Evolutionary conservation across 108 stramenopile genomes (phyloP), one percentile per base, ranked within the genome.

Genomic region (Chaetoceros tenuissimus): DNA sequence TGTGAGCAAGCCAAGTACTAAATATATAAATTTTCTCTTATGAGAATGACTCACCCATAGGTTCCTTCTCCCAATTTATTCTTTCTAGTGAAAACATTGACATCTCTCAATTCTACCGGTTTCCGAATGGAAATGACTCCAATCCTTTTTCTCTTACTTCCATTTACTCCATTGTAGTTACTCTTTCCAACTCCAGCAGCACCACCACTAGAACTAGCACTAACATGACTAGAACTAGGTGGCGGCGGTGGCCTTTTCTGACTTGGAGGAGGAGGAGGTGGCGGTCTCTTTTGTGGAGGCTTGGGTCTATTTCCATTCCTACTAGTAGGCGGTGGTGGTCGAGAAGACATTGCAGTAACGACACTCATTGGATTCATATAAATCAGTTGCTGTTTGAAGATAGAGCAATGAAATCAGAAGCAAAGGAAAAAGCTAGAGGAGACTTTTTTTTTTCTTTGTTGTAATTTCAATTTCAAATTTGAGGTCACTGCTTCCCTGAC

Each of bases 21-120:
- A 26, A 40, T 29, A 45, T 51, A 25, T 10, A 51, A 5, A 40
- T 40, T 40, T 13, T 40, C 5, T 10, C 5, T 40, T 40, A 5
- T 40, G 13, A 10, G 34, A 10, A 10, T 13, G 5, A 76, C 79
- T 58, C 68, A 80, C 75, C 79, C 84, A 60, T 89, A 85, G 18
- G 87, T 88, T 40, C 90, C 90, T 55, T 92, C 72, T 27, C 90
- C 90, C 26, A 92, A 86, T 59, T 92, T 80, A 58, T 73, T 64
- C 58, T 81, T 76, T 58, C 79, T 81, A 47, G 79, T 72, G 63
- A 81, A 92, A 3, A 75, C 85, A 49, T 82, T 82, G 21, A 87
- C 86, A 61, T 92, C 90, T 46, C 85, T 73, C 66, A 92, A 55
- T 10, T 75, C 80, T 20, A 66, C 62, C 0, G 90, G 90, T 24